phyloP scores from a whole-genome alignment of 371 early-diverging fungal genomes.

The Mucor plumbeus region DNA sequence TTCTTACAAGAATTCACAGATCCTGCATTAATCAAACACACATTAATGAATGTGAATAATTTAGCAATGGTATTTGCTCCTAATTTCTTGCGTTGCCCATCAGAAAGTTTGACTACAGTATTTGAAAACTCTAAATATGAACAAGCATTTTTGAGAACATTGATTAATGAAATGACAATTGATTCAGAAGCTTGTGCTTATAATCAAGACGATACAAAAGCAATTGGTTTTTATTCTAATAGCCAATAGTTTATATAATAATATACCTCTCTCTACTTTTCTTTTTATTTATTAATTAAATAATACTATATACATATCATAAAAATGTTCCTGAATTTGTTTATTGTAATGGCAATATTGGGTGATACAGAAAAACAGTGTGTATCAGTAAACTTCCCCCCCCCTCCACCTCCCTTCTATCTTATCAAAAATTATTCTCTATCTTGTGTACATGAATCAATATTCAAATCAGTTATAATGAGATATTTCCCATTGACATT shows the following conservation, averaged over 20 bases:
- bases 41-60: conserved; percentile 90
- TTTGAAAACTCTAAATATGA: conserved; percentile 85
- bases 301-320: neutral
- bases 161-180: conserved; percentile 36
- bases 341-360: neutral
- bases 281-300: neutral
- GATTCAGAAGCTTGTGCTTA: conserved; percentile 35
- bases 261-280: neutral
- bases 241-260: neutral
- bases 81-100: conserved; percentile 88
- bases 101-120: conserved; percentile 74
- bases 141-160: conserved; percentile 50
- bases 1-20: conserved; percentile 86
- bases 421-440: neutral
- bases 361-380: neutral
- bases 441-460: neutral
- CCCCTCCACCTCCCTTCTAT: too few species aligned
- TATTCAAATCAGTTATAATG: too few species aligned
- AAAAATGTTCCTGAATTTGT: neutral
- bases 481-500: too few species aligned
- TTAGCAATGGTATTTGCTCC: conserved; percentile 98
- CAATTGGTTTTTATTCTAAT: conserved; percentile 3
- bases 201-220: conserved; percentile 15
- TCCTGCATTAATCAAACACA: conserved; percentile 67
- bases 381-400: neutral